Evolutionary conservation across 106 monocot species (phyloP).

Genomic region (Dioscorea zingiberensis): DNA sequence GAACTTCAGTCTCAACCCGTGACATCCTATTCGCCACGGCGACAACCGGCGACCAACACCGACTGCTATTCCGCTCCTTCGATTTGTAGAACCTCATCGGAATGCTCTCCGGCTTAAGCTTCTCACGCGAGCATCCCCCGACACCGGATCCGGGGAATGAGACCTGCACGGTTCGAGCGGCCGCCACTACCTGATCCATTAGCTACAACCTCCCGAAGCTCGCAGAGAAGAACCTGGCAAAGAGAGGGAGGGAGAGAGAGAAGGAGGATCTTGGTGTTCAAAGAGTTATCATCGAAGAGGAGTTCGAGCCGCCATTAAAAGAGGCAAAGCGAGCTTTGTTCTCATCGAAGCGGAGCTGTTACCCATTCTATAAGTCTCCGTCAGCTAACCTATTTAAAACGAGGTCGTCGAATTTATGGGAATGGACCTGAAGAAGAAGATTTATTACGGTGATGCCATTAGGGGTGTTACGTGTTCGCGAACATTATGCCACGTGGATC

Average conservation of each 20-base stretch:
- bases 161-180: slow-evolving; percentile 4
- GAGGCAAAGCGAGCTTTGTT: background rate
- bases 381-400: slow-evolving; percentile 3
- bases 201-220: background rate
- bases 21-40: slow-evolving; percentile 35
- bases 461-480: no score
- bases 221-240: background rate
- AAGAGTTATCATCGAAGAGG: background rate
- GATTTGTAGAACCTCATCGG: background rate
- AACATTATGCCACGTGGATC: no score
- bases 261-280: background rate
- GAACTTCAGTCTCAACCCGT: slow-evolving; percentile 20
- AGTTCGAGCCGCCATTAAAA: background rate
- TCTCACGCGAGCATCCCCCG: background rate
- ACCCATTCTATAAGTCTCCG: background rate
- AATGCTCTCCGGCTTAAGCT: slow-evolving; percentile 6
- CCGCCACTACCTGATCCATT: slow-evolving; percentile 40
- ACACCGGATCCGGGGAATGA: slow-evolving; percentile 11
- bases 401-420: background rate
- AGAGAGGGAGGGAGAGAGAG: background rate
- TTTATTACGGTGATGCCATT: no score
- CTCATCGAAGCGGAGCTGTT: background rate
- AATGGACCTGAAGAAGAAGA: background rate
- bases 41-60: slow-evolving; percentile 10
- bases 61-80: background rate